Percentiles rank a stretch among this genome's conserved stretches.
These are phyloP conservation scores for Monosporascus sp. DNA, from an alignment of 2,329 filamentous ascomycete species.

Conservation along the genomic window DNA sequence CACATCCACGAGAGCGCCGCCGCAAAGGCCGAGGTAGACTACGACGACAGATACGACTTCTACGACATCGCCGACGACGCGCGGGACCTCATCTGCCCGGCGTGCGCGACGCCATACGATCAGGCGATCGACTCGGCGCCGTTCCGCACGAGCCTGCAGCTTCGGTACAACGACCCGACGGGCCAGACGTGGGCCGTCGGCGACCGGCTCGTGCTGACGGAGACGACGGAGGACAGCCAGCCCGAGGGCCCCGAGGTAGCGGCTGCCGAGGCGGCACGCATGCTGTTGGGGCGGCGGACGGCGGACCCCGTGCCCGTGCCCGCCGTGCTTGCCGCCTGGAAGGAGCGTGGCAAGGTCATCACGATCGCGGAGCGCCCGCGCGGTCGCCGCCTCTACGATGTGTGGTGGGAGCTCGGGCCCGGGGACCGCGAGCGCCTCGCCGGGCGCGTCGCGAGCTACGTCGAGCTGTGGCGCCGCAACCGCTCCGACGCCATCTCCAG, in stretches of 20 bases:
- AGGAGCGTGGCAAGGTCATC: constrained; percentile 20
- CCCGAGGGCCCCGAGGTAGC: constrained; percentile 11
- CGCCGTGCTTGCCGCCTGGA: constrained; percentile 22
- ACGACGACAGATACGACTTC: background rate
- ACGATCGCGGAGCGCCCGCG: constrained; percentile 18
- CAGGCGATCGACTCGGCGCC: constrained; percentile 20
- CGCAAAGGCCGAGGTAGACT: background rate
- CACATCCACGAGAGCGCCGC: background rate
- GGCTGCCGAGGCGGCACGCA: constrained; percentile 11
- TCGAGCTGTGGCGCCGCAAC: constrained; percentile 18
- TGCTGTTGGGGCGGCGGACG: constrained; percentile 6
- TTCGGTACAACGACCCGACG: constrained; percentile 19
- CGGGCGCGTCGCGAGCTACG: constrained; percentile 13
- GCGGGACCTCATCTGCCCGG: constrained; percentile 19
- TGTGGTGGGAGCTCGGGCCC: constrained; percentile 17
- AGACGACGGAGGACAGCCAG: constrained; percentile 14
- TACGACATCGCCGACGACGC: constrained; percentile 11
- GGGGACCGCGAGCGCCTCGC: constrained; percentile 14
- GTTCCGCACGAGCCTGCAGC: constrained; percentile 18
- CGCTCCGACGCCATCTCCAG: constrained; percentile 11
- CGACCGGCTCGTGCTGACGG: constrained; percentile 18
- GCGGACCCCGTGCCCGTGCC: constrained; percentile 15
- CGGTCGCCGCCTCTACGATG: constrained; percentile 19
- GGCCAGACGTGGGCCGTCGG: constrained; percentile 22
- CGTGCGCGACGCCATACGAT: constrained; percentile 20